Percentiles rank a stretch among this genome's conserved stretches.
phyloP scores from a whole-genome alignment of 805 yeast species.

The Hanseniaspora nectarophila region DNA sequence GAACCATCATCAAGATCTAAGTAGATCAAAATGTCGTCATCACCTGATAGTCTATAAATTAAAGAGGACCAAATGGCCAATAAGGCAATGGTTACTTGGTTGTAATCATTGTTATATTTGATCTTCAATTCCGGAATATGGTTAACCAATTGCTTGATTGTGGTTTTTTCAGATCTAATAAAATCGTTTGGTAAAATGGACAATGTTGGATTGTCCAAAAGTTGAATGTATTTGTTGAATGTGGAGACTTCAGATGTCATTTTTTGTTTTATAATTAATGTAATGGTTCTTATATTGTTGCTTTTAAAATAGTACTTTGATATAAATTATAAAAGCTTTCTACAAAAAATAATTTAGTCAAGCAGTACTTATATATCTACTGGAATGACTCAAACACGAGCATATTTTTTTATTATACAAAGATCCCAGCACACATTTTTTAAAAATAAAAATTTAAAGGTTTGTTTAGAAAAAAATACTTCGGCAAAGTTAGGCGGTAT shows the following conservation, averaged over 20 bases:
- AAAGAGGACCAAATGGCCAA: constrained; percentile 44
- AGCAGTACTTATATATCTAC: too few species aligned
- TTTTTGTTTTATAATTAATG: background rate
- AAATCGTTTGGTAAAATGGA: constrained; percentile 83
- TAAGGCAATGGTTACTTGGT: constrained; percentile 18
- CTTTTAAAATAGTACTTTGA: too few species aligned
- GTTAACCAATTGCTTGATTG: constrained; percentile 24
- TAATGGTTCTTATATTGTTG: background rate
- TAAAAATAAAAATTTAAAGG: too few species aligned
- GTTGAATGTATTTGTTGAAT: constrained; percentile 46
- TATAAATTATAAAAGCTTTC: too few species aligned
- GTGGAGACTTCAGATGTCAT: constrained; percentile 15
- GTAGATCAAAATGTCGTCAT: constrained; percentile 81
- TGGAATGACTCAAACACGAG: background rate
- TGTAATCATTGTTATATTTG: constrained; percentile 19
- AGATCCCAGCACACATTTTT: background rate
- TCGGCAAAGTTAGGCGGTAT: background rate
- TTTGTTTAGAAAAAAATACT: background rate
- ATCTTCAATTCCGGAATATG: constrained; percentile 17
- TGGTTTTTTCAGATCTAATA: constrained; percentile 55
- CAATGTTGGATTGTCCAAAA: constrained; percentile 67
- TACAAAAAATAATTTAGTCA: too few species aligned
- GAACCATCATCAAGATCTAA: constrained; percentile 19
- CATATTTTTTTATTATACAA: background rate
- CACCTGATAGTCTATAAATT: constrained; percentile 75